Evolutionary conservation across 75 land plant genomes (phyloP), one percentile per base, ranked within the genome.

Genomic region (Isoetes taiwanensis): DNA sequence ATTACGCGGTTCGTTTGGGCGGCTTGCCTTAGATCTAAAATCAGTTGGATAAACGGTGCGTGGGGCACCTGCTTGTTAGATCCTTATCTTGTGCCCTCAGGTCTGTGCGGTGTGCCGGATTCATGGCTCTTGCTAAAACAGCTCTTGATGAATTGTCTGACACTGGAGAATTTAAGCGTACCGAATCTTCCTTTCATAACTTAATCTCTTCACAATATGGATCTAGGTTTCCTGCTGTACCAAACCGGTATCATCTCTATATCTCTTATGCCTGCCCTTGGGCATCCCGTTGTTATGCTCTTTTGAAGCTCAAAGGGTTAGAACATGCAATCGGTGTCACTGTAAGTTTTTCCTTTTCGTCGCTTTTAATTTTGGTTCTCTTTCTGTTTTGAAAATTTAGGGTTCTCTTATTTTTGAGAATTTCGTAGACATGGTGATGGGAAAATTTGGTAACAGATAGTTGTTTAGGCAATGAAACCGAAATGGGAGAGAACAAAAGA

Each of bases 221-320:
- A 12, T 64, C 89, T 11, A 68, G 67, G 16, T 87, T 75, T 58
- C 77, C 84, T 21, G 79, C 82, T 0, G 94, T 69, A 54, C 30
- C 75, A 25, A 82, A 77, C 34, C 76, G 94, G 56, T 87, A 87
- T 55, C 94, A 85, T 67, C 69, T 87, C 43, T 87, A 87, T 38
- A 64, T 85, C 62, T 84, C 94, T 0, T 81, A 76, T 66, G 88
- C 89, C 28, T 87, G 94, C 32, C 94, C 94, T 55, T 87, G 88
- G 88, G 88, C 94, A 28, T 87, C 85, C 8, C 75, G 89, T 34
- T 87, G 94, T 63, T 70, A 72, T 46, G 72, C 90, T 16, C 71
- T 58, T 56, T 43, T 87, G 59, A 84, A 84, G 63, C 74, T 87
- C 50, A 87, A 87, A 58, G 88, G 90, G 29, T 80, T 87, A 24